Evolutionary conservation across 1,284 basidiomycete species (phyloP).

Genomic region (Tilletia horrida): DNA sequence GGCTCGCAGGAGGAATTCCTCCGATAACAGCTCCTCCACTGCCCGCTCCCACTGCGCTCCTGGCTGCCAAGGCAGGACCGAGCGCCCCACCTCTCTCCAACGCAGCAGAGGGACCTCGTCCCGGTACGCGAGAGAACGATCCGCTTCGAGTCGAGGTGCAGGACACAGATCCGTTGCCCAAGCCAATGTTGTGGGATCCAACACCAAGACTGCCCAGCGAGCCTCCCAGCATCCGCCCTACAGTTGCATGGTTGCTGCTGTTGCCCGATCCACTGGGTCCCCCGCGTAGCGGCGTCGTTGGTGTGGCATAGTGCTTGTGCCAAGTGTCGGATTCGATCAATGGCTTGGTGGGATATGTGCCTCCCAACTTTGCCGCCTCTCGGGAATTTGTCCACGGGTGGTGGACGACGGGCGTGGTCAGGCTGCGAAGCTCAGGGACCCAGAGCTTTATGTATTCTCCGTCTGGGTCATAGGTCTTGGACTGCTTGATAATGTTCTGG

Average conservation of each 20-base stretch:
- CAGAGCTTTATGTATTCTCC: slow-evolving; percentile 60
- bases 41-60: not conserved
- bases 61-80: not conserved
- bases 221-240: too few species aligned
- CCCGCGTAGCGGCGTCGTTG: not conserved
- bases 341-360: slow-evolving; percentile 42
- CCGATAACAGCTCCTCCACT: not conserved
- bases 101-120: slow-evolving; percentile 5
- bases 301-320: slow-evolving; percentile 27
- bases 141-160: not conserved
- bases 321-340: slow-evolving; percentile 44
- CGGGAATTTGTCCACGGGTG: slow-evolving; percentile 44
- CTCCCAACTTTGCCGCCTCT: slow-evolving; percentile 42
- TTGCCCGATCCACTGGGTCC: not conserved
- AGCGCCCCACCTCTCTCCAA: slow-evolving; percentile 3
- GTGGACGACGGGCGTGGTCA: slow-evolving; percentile 54
- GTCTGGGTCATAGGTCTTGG: slow-evolving; percentile 60
- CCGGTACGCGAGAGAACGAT: not conserved
- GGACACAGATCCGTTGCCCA: not conserved
- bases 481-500: slow-evolving; percentile 62
- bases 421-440: slow-evolving; percentile 58
- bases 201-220: not conserved
- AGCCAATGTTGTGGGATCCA: not conserved
- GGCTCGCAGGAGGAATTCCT: not conserved
- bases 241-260: not conserved